Conservation (phyloP, 768 basidiomycete species). For the Panus rudis region DNA sequence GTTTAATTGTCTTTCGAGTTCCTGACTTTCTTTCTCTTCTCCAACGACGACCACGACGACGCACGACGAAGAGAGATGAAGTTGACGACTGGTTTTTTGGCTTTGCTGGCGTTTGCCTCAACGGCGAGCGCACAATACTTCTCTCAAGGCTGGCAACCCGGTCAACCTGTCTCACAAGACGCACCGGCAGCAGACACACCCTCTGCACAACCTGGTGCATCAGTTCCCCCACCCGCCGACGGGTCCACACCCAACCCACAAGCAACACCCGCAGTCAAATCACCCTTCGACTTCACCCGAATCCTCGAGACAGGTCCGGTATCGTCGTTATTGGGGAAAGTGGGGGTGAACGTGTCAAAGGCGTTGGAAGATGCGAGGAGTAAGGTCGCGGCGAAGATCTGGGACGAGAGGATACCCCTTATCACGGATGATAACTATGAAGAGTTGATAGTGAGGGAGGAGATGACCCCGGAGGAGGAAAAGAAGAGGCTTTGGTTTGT, state of each 20-base stretch:
- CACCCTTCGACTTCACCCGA: constrained; percentile 20
- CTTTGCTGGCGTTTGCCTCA: constrained; percentile 23
- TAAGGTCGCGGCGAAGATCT: constrained; percentile 30
- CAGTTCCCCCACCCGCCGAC: too few relatives aligned
- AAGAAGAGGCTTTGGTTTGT: constrained; percentile 73
- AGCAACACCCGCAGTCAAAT: constrained; percentile 1
- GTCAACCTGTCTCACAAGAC: constrained; percentile 40
- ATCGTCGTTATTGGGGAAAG: constrained; percentile 41
- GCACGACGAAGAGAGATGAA: too few relatives aligned
- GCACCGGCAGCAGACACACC: constrained; percentile 7
- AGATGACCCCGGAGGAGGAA: constrained; percentile 49
- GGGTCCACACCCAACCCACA: not conserved
- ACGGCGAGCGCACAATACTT: constrained; percentile 62
- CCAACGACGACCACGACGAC: too few relatives aligned
- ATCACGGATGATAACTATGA: constrained; percentile 80
- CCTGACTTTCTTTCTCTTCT: too few relatives aligned
- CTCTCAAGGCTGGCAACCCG: constrained; percentile 77
- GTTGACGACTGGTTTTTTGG: constrained; percentile 28
- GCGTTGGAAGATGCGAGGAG: constrained; percentile 28
- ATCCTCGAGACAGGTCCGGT: constrained; percentile 49
- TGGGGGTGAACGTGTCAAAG: constrained; percentile 72
- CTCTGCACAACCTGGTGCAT: constrained; percentile 2
- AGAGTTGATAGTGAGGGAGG: constrained; percentile 66
- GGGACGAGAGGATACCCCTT: constrained; percentile 70
- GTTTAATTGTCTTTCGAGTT: too few relatives aligned